These are phyloP conservation scores for Colletotrichum sp. DNA, from an alignment of 2,329 filamentous ascomycete genomes.

Conservation along the genomic window DNA sequence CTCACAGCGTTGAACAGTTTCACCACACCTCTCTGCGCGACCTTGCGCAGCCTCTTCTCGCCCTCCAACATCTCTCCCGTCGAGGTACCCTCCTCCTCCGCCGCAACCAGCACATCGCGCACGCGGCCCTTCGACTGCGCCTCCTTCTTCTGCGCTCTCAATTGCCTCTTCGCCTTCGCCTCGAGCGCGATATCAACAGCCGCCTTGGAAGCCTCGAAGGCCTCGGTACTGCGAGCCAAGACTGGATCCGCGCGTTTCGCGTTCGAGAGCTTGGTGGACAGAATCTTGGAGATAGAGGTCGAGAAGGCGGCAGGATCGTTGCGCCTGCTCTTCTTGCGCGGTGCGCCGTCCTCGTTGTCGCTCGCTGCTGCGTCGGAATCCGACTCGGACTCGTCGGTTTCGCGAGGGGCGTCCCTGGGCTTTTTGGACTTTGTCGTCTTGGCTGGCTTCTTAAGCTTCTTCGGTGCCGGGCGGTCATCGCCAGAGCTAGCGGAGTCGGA, in stretches of 20 bases:
- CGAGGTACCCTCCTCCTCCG: slow-evolving; percentile 46
- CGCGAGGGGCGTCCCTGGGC: slow-evolving; percentile 8
- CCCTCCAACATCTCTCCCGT: slow-evolving; percentile 66
- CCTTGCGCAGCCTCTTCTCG: slow-evolving; percentile 83
- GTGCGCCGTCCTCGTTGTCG: slow-evolving; percentile 36
- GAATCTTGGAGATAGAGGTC: slow-evolving; percentile 90
- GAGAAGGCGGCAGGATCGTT: slow-evolving; percentile 93
- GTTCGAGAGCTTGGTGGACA: slow-evolving; percentile 84
- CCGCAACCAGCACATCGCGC: slow-evolving; percentile 77
- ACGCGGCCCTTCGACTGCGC: slow-evolving; percentile 87
- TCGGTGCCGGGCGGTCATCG: slow-evolving; percentile 34
- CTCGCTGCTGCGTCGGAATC: slow-evolving; percentile 30
- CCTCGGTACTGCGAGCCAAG: slow-evolving; percentile 80
- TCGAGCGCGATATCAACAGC: slow-evolving; percentile 81
- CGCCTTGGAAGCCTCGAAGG: slow-evolving; percentile 73
- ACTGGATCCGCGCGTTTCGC: slow-evolving; percentile 87
- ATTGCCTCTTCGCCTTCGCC: slow-evolving; percentile 76
- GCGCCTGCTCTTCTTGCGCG: slow-evolving; percentile 70
- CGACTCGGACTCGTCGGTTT: slow-evolving; percentile 35
- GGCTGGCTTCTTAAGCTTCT: slow-evolving; percentile 25
- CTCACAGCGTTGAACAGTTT: slow-evolving; percentile 96
- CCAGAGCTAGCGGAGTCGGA: slow-evolving; percentile 38
- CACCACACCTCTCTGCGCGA: slow-evolving; percentile 90
- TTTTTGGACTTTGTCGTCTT: slow-evolving; percentile 25
- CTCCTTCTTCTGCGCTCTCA: slow-evolving; percentile 80